phyloP scores from a whole-genome alignment of 768 basidiomycete species.

The Boletus pseudopeckii region DNA sequence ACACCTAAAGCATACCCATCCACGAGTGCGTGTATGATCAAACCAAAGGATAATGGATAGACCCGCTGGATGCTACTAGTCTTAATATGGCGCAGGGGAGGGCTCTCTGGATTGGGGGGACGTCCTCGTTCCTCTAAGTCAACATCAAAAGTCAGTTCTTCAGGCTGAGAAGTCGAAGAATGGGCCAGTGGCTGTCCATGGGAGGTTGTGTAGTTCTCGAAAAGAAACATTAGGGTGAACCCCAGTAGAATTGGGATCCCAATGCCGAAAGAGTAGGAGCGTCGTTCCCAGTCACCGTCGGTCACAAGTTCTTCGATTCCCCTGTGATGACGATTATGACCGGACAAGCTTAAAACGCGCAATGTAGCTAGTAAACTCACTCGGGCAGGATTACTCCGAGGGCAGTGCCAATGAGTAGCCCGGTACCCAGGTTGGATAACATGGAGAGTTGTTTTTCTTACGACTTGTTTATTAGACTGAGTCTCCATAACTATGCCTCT shows the following conservation, averaged over 20 bases:
- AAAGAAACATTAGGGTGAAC: constrained; percentile 52
- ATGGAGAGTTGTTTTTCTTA: constrained; percentile 43
- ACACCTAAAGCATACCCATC: constrained; percentile 94
- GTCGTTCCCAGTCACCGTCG: constrained; percentile 30
- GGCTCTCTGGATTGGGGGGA: constrained; percentile 20
- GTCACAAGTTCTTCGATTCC: constrained; percentile 63
- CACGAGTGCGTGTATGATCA: constrained; percentile 83
- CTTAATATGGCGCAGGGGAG: constrained; percentile 1
- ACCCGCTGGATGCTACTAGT: constrained; percentile 39
- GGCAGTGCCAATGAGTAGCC: constrained; percentile 84
- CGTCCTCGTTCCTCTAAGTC: constrained; percentile 58
- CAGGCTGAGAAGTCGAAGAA: constrained; percentile 12
- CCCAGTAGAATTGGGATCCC: constrained; percentile 65
- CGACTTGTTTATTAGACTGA: constrained; percentile 30
- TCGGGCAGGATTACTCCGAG: constrained; percentile 92
- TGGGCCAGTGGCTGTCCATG: constrained; percentile 40
- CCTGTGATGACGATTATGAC: constrained; percentile 36
- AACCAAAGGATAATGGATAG: constrained; percentile 76
- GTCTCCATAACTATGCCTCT: not conserved
- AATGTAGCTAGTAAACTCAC: constrained; percentile 45
- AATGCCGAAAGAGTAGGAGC: constrained; percentile 50
- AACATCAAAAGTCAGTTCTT: constrained; percentile 48
- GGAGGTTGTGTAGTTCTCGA: constrained; percentile 60
- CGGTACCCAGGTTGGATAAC: constrained; percentile 66
- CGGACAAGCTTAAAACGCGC: not conserved